These are phyloP conservation scores for Citeromyces nyonsensis DNA, from an alignment of 805 yeast genomes.

Conservation along the genomic window DNA sequence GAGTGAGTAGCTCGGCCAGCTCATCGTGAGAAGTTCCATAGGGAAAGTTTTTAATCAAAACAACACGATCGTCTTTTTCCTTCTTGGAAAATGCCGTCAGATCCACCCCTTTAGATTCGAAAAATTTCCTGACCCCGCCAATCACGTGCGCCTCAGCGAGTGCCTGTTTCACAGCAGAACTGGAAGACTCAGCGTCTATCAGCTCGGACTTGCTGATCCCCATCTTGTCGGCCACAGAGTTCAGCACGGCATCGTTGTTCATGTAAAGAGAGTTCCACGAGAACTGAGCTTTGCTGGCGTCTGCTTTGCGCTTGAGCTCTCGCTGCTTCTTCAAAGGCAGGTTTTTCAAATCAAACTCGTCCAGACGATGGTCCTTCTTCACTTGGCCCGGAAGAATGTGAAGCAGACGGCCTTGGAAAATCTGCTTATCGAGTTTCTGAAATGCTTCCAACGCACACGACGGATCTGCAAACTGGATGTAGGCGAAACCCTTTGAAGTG, in stretches of 20 bases:
- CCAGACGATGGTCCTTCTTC: slow-evolving; percentile 70
- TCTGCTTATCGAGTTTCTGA: slow-evolving; percentile 62
- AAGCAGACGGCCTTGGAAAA: slow-evolving; percentile 85
- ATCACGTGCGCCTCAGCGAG: slow-evolving; percentile 94
- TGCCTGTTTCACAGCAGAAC: slow-evolving; percentile 91
- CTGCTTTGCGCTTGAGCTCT: slow-evolving; percentile 69
- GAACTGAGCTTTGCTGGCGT: slow-evolving; percentile 77
- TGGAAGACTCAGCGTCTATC: slow-evolving; percentile 75
- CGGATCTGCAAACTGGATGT: slow-evolving; percentile 53
- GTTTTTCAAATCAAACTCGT: slow-evolving; percentile 83
- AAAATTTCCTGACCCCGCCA: slow-evolving; percentile 78
- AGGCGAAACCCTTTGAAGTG: slow-evolving; percentile 85
- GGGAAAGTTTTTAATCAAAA: slow-evolving; percentile 83
- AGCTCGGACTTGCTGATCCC: slow-evolving; percentile 76
- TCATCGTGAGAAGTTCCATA: slow-evolving; percentile 74
- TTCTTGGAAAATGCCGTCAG: slow-evolving; percentile 49
- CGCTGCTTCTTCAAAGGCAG: slow-evolving; percentile 86
- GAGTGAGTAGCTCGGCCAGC: slow-evolving; percentile 65
- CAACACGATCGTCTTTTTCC: slow-evolving; percentile 67
- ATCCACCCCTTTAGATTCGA: slow-evolving; percentile 78
- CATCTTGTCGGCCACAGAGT: slow-evolving; percentile 71
- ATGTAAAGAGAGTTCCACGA: slow-evolving; percentile 91
- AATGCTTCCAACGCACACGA: slow-evolving; percentile 70
- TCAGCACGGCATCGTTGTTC: slow-evolving; percentile 85
- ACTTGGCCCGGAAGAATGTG: slow-evolving; percentile 81